Conservation (phyloP, 495 filamentous ascomycete genomes). For the Podospora pseudopauciseta region DNA sequence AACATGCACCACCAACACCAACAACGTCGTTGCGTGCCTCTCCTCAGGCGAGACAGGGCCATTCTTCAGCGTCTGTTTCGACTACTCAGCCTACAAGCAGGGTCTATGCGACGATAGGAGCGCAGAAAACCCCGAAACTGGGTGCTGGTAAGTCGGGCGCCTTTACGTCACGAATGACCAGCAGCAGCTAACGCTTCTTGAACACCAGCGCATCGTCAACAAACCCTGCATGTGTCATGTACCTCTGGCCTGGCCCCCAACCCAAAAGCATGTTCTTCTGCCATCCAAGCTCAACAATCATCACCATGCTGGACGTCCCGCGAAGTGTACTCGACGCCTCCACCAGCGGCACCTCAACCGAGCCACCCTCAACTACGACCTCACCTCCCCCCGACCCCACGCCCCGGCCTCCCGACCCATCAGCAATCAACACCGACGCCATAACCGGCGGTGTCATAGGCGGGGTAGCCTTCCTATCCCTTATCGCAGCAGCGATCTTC, state of each 20-base stretch:
- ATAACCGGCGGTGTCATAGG: constrained; percentile 34
- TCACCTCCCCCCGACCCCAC: constrained; percentile 5
- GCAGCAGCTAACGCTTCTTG: neutral
- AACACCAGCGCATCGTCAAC: constrained; percentile 5
- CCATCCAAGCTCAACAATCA: constrained; percentile 16
- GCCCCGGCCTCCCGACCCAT: neutral
- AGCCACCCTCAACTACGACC: neutral
- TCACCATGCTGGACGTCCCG: constrained; percentile 34
- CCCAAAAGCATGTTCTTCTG: constrained; percentile 36
- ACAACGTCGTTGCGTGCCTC: constrained; percentile 35
- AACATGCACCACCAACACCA: constrained; percentile 32
- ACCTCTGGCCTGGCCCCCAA: constrained; percentile 31
- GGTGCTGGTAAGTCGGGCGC: constrained; percentile 38
- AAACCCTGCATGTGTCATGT: constrained; percentile 34
- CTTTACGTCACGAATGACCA: neutral
- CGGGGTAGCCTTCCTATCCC: constrained; percentile 22
- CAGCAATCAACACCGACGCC: constrained; percentile 20
- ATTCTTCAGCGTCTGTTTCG: constrained; percentile 37
- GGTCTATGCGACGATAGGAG: constrained; percentile 21
- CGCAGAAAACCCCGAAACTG: constrained; percentile 19
- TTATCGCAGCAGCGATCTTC: constrained; percentile 21
- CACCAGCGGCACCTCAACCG: constrained; percentile 18
- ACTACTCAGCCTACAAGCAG: constrained; percentile 29
- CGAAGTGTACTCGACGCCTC: constrained; percentile 29
- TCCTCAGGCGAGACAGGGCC: constrained; percentile 17